These are phyloP conservation scores for Saturnispora besseyi DNA, from an alignment of 805 yeast genomes.

Conservation along the genomic window DNA sequence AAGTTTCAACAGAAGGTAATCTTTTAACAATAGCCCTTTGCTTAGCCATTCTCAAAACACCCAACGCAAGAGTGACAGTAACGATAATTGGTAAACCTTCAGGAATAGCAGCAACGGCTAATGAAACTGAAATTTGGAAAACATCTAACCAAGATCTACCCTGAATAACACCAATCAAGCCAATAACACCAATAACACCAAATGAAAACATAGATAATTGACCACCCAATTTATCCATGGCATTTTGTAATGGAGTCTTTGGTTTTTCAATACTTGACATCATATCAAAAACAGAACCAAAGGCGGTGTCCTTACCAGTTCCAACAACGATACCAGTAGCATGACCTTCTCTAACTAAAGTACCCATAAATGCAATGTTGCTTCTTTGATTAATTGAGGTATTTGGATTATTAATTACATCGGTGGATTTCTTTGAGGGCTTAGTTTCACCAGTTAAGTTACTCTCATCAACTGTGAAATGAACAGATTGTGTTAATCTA, in stretches of 20 bases:
- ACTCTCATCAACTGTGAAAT: constrained; percentile 83
- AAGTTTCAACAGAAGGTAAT: constrained; percentile 89
- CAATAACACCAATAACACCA: constrained; percentile 82
- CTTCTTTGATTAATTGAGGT: constrained; percentile 47
- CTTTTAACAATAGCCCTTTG: constrained; percentile 91
- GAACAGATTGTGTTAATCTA: constrained; percentile 69
- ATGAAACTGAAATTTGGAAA: constrained; percentile 94
- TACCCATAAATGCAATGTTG: constrained; percentile 92
- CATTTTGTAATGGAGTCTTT: constrained; percentile 89
- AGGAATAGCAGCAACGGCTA: constrained; percentile 99
- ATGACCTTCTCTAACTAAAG: constrained; percentile 91
- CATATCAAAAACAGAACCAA: constrained; percentile 93
- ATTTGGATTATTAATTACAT: constrained; percentile 28
- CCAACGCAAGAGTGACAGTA: constrained; percentile 92
- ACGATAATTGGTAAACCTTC: constrained; percentile 98
- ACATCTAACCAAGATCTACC: constrained; percentile 95
- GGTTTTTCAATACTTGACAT: constrained; percentile 94
- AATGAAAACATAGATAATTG: constrained; percentile 82
- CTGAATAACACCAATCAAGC: constrained; percentile 80
- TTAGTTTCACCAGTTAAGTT: constrained; percentile 92
- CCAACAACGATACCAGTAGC: constrained; percentile 91
- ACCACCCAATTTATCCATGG: constrained; percentile 93
- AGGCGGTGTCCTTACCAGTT: constrained; percentile 82
- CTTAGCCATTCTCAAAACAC: constrained; percentile 93
- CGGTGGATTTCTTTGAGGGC: constrained; percentile 64